phyloP scores from a whole-genome alignment of 768 basidiomycete genomes.

The Postia placenta region DNA sequence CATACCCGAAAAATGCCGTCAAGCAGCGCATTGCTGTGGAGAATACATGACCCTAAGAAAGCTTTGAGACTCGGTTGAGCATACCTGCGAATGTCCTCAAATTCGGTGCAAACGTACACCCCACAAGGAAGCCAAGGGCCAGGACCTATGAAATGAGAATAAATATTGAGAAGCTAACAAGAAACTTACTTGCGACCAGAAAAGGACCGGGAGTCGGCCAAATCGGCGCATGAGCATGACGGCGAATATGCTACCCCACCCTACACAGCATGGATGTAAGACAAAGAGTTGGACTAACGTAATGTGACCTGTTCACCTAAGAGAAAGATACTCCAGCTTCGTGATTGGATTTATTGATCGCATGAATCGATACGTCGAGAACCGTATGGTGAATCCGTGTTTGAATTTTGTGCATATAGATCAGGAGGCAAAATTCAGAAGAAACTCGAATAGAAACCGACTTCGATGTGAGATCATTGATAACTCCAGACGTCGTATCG shows the following conservation, averaged over 20 bases:
- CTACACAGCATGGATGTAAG: too few species aligned
- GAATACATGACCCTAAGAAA: too few species aligned
- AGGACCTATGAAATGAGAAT: slow-evolving; percentile 32
- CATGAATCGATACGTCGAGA: too few species aligned
- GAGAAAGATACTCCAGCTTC: slow-evolving; percentile 62
- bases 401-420: neutral
- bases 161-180: neutral
- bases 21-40: slow-evolving; percentile 62
- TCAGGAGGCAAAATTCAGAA: neutral
- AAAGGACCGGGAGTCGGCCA: slow-evolving; percentile 61
- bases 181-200: slow-evolving; percentile 60
- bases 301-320: slow-evolving; percentile 31
- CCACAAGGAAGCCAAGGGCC: slow-evolving; percentile 52
- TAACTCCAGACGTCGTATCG: slow-evolving; percentile 46
- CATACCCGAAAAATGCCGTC: slow-evolving; percentile 50
- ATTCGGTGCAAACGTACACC: slow-evolving; percentile 52
- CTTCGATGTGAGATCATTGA: slow-evolving; percentile 60
- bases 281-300: neutral
- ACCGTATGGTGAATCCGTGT: too few species aligned
- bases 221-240: slow-evolving; percentile 58
- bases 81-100: slow-evolving; percentile 51
- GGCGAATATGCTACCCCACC: slow-evolving; percentile 57
- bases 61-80: too few species aligned
- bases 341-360: too few species aligned
- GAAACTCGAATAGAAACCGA: too few species aligned